Percentiles rank a stretch among this genome's conserved stretches.
phyloP scores from a whole-genome alignment of 2,329 filamentous ascomycete genomes.

The Fusarium floridanum region DNA sequence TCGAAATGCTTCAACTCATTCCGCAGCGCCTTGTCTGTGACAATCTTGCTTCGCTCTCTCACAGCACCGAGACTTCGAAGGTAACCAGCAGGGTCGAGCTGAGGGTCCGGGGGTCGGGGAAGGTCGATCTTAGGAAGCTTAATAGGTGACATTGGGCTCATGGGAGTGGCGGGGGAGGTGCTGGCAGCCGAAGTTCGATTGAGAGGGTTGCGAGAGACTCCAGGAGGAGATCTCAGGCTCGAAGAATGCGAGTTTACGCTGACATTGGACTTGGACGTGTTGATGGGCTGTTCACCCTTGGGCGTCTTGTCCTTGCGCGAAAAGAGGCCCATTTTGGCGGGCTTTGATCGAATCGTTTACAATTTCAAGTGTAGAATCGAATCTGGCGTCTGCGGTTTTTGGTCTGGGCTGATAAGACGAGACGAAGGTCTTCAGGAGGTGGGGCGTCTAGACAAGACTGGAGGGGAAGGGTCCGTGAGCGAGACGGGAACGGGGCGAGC shows the following conservation, averaged over 20 bases:
- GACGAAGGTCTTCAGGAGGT: slow-evolving; percentile 38
- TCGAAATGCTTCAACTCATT: slow-evolving; percentile 89
- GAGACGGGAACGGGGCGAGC: slow-evolving; percentile 26
- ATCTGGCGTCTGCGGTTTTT: slow-evolving; percentile 21
- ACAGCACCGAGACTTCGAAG: slow-evolving; percentile 91
- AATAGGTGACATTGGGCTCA: slow-evolving; percentile 64
- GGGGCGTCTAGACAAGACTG: slow-evolving; percentile 38
- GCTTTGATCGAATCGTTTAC: slow-evolving; percentile 13
- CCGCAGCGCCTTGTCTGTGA: slow-evolving; percentile 81
- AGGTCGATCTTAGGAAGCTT: slow-evolving; percentile 82
- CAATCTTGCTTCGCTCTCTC: slow-evolving; percentile 79
- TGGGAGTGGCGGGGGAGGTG: slow-evolving; percentile 60
- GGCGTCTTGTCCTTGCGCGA: slow-evolving; percentile 66
- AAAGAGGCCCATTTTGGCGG: slow-evolving; percentile 66
- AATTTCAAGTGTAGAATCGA: neutral
- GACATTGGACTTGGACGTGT: slow-evolving; percentile 61
- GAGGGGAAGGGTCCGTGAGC: slow-evolving; percentile 42
- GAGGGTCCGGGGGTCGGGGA: slow-evolving; percentile 87
- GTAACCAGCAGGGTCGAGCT: slow-evolving; percentile 89
- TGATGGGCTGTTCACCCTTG: slow-evolving; percentile 57
- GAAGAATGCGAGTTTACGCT: slow-evolving; percentile 66
- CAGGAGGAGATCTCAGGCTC: slow-evolving; percentile 50
- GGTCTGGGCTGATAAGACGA: slow-evolving; percentile 41
- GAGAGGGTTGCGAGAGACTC: slow-evolving; percentile 49
- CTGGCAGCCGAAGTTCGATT: slow-evolving; percentile 67